Percentiles rank a stretch among this genome's conserved stretches.
Conservation (phyloP, 2,329 filamentous ascomycete species). For the Endoconidiophora polonica region DNA sequence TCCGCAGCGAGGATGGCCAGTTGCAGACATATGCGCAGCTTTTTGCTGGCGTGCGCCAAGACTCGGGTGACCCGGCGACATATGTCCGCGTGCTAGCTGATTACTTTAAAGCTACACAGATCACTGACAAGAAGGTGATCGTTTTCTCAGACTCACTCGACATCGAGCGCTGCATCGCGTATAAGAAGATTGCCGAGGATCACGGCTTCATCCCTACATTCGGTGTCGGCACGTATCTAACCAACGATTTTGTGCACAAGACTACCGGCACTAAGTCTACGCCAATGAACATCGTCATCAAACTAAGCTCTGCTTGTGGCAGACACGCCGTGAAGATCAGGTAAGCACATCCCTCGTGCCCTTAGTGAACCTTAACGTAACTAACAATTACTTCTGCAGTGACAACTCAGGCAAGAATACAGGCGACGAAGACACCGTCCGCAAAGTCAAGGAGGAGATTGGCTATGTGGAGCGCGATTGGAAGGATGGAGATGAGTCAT, state of each 20-base stretch:
- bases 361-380: neutral
- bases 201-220: conserved; percentile 75
- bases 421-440: conserved; percentile 62
- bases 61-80: conserved; percentile 69
- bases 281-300: conserved; percentile 95
- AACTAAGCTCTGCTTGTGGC: conserved; percentile 71
- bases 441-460: conserved; percentile 66
- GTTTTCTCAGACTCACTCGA: conserved; percentile 95
- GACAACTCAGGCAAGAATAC: conserved; percentile 92
- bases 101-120: conserved; percentile 63
- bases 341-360: conserved; percentile 17
- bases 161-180: conserved; percentile 77
- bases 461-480: conserved; percentile 78
- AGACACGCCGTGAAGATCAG: conserved; percentile 80
- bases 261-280: conserved; percentile 66
- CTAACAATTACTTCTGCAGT: conserved; percentile 19
- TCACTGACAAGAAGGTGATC: conserved; percentile 68
- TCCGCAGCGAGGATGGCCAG: conserved; percentile 23
- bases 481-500: conserved; percentile 68
- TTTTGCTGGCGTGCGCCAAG: conserved; percentile 73
- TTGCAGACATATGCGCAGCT: conserved; percentile 58
- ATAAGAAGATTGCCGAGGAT: conserved; percentile 67
- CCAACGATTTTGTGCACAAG: conserved; percentile 73
- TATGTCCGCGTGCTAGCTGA: conserved; percentile 65
- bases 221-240: conserved; percentile 88